Evolutionary conservation across 805 yeast genomes (phyloP).

Genomic region (Candida wancherniae): DNA sequence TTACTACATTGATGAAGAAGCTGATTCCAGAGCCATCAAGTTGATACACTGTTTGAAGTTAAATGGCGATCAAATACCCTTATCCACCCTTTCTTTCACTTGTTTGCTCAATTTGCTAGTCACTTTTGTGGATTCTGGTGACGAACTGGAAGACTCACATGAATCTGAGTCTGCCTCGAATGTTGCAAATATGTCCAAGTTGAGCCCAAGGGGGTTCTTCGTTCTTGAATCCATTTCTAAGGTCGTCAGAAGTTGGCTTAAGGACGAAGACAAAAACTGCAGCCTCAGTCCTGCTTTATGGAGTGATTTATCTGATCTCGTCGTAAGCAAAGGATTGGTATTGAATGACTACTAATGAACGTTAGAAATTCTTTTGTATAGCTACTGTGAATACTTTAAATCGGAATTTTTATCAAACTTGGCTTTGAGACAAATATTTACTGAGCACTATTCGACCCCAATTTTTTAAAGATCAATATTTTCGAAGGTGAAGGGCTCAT

Average conservation of each 20-base stretch:
- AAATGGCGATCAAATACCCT: conserved; percentile 10
- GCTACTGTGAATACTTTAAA: too few species aligned
- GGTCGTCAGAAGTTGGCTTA: conserved; percentile 28
- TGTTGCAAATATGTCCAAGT: conserved; percentile 1
- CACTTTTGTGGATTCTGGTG: conserved; percentile 12
- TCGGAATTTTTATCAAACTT: not conserved
- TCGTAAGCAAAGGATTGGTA: conserved; percentile 29
- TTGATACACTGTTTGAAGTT: conserved; percentile 24
- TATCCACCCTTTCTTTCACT: conserved; percentile 32
- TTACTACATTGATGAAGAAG: conserved; percentile 18
- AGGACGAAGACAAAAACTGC: conserved; percentile 17
- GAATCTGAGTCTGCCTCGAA: not conserved
- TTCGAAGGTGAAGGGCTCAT: conserved; percentile 56
- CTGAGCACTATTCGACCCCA: too few species aligned
- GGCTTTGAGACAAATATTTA: too few species aligned
- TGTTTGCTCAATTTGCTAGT: conserved; percentile 24
- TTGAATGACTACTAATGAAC: conserved; percentile 23
- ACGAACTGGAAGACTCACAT: conserved; percentile 18
- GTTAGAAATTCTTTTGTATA: too few species aligned
- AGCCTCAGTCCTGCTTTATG: conserved; percentile 22
- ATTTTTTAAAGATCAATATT: conserved; percentile 13
- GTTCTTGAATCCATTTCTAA: conserved; percentile 26
- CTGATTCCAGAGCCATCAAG: conserved; percentile 16
- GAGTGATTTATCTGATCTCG: conserved; percentile 25
- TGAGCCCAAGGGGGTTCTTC: conserved; percentile 6